Percentiles rank a stretch among this genome's conserved stretches.
phyloP scores from a whole-genome alignment of 192 early-diverging fungal species.

The Paraglomus brasilianum region DNA sequence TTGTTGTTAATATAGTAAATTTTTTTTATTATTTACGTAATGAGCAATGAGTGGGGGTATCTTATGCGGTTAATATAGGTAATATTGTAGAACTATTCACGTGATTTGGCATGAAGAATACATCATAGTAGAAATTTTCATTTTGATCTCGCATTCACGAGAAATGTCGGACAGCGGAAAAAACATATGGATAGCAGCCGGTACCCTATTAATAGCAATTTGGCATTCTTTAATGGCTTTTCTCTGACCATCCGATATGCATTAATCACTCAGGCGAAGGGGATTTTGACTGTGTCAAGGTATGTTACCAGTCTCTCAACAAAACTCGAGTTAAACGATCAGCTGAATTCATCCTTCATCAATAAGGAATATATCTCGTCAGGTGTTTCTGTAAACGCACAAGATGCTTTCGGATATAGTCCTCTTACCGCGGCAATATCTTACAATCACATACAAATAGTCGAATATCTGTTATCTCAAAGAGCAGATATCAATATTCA shows the following conservation, averaged over 20 bases:
- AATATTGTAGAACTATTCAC: too few species aligned
- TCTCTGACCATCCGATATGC: neutral
- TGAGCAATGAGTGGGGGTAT: too few species aligned
- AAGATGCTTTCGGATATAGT: constrained; percentile 81
- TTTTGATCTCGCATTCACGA: neutral
- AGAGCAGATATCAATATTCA: constrained; percentile 68
- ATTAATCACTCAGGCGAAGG: constrained; percentile 21
- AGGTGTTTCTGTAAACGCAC: constrained; percentile 58
- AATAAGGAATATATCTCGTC: constrained; percentile 47
- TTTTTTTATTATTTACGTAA: too few species aligned
- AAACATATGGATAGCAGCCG: constrained; percentile 26
- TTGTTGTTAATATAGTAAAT: too few species aligned
- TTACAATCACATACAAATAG: constrained; percentile 64
- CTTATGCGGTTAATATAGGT: too few species aligned
- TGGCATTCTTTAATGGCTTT: neutral
- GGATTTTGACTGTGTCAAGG: constrained; percentile 25
- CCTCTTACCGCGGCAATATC: constrained; percentile 77
- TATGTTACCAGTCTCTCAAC: neutral
- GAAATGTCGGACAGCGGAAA: neutral
- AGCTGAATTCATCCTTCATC: neutral
- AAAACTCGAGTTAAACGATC: neutral
- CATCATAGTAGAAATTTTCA: too few species aligned
- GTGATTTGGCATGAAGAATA: too few species aligned
- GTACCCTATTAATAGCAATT: constrained; percentile 2
- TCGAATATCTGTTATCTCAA: constrained; percentile 63